A percentile compares a stretch with the other conserved stretches of the same genome.
Conservation (phyloP, 148 eudicot species). For the Hydrangea macrophylla region DNA sequence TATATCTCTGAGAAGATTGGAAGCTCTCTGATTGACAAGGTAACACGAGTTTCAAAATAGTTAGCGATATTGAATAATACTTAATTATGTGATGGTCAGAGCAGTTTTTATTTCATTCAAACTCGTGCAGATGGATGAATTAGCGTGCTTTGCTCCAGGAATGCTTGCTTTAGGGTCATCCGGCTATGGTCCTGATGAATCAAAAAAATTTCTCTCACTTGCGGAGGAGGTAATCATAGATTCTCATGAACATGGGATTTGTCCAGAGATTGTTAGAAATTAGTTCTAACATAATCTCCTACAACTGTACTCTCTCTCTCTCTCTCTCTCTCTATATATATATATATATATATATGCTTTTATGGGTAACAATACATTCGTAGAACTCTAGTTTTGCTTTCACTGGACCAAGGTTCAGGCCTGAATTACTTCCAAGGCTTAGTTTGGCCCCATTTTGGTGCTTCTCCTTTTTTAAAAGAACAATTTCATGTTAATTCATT, state of each 20-base stretch:
- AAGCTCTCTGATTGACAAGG: constrained; percentile 66
- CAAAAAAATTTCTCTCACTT: constrained; percentile 62
- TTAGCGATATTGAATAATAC: not conserved
- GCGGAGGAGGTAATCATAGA: constrained; percentile 79
- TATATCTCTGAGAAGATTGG: constrained; percentile 84
- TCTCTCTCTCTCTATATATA: too few species aligned
- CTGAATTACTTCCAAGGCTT: too few species aligned
- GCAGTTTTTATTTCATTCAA: not conserved
- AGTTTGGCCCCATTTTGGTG: too few species aligned
- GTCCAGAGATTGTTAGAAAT: too few species aligned
- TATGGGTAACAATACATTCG: too few species aligned
- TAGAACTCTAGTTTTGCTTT: too few species aligned
- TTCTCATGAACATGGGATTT: not conserved
- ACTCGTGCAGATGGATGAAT: constrained; percentile 88
- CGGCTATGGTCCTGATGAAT: constrained; percentile 75
- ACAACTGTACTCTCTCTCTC: too few species aligned
- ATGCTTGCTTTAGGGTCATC: constrained; percentile 90
- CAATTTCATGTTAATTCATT: too few species aligned
- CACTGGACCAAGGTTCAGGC: too few species aligned
- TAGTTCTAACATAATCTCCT: too few species aligned
- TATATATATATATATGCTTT: too few species aligned
- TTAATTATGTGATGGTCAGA: constrained; percentile 2
- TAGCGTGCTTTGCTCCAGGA: constrained; percentile 99
- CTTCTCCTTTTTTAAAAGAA: too few species aligned
- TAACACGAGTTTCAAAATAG: constrained; percentile 18